Evolutionary conservation across 306 rosid species (phyloP), one percentile per base, ranked within the genome.

Genomic region (Acacia crassicarpa): DNA sequence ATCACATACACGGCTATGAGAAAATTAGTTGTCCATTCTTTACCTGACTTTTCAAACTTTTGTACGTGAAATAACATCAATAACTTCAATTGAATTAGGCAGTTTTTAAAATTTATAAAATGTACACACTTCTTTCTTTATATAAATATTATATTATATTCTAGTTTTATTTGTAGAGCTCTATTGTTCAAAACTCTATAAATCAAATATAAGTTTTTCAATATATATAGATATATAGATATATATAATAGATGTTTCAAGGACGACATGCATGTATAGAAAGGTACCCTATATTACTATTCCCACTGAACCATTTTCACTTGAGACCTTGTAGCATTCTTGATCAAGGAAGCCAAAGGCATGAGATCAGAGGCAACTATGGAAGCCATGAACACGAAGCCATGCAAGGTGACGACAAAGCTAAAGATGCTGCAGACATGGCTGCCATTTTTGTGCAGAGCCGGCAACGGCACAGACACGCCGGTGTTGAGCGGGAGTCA

Each of bases 401-500:
- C 46, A 54, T 56, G 43, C 5, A 82, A 44, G 75, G 81, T 84
- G 33, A 27, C 32, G 53, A 86, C 77, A 15, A 88, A 87, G 91
- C 61, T 88, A 78, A 85, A 84, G 83, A 85, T 94, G 94, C 82
- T 94, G 72, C 74, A 83, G 45, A 81, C 91, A 54, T 94, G 98
- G 98, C 84, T 94, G 40, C 94, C 98, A 63, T 81, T 91, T 84
- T 81, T 94, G 45, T 94, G 98, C 82, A 84, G 87, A 77, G 97
- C 89, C 40, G 86, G 88, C 83, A 94, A 88, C 3, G 98, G 97
- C 76, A 70, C 83, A 0, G 97, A 94, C 1, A 85, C 72, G 1
- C 98, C 97, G 0, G 75, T 89, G 5, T 75, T 94, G 78, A 87
- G 91, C 91, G 19, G 67, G 1, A 16, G 76, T 0, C 94, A 94